Evolutionary conservation across 768 basidiomycete species (phyloP), one percentile per base, ranked within the genome.

Genomic region (Podaxis sp.): DNA sequence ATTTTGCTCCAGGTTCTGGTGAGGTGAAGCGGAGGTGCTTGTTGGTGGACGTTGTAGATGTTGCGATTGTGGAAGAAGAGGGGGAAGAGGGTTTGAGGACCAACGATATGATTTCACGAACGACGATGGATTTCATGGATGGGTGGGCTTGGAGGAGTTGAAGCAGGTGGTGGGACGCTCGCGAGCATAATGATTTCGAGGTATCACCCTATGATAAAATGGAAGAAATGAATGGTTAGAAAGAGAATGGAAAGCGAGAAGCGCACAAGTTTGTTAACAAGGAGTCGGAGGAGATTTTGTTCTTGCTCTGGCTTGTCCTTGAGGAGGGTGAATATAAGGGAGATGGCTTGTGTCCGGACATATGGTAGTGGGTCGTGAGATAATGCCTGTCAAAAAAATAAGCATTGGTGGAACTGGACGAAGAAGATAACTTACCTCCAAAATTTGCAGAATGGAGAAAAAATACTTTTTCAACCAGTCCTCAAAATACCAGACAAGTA

Each of bases 401-500:
- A 55, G 60, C 49, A 13, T 25, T 5, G 11, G 17, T 38, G 51
- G 5, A 24, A 24, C 17, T 40, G 27, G 8, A 25, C 24, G 51
- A 19, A 38, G 11, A 19, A 11, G 46, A 59, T 57, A 37, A 68
- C 79, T 49, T 46, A 91, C 93, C 84, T 99, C 96, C 17, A 98
- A 85, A 41, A 92, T 86, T 72, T 96, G 93, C 2, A 98, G 82
- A 41, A 97, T 74, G 2, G 88, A 88, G 76, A 96, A 98, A 77
- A 97, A 98, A 73, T 90, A 98, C 66, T 94, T 95, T 76, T 99
- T 99, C 55, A 98, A 73, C 92, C 94, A 98, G 68, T 98, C 96
- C 73, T 99, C 97, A 73, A 97, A 98, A 64, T 89, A 90, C 89
- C 91, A 98, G 2, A 89, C 62, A 4, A 95, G 68, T 0, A 98